phyloP scores from a whole-genome alignment of 345 rosid genomes.

The Trapa bicornis region DNA sequence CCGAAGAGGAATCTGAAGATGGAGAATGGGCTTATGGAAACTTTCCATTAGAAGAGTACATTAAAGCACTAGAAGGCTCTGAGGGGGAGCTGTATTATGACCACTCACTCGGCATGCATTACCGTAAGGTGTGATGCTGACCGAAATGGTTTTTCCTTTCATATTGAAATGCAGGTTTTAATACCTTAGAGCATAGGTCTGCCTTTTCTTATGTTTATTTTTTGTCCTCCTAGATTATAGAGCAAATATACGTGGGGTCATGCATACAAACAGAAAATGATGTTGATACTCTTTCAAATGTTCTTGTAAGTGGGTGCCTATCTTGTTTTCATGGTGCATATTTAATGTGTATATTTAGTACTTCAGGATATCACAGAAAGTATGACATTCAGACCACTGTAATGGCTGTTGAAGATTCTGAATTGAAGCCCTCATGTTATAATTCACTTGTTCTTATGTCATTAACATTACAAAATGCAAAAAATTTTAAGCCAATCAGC shows the following conservation, averaged over 20 bases:
- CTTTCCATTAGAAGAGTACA: constrained; percentile 80
- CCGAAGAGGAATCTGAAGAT: constrained; percentile 57
- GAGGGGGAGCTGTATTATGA: constrained; percentile 81
- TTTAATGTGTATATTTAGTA: not conserved
- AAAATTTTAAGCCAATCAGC: no score
- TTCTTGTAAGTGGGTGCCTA: constrained; percentile 34
- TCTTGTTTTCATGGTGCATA: not conserved
- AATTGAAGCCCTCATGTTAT: not conserved
- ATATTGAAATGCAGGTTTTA: not conserved
- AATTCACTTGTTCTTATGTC: not conserved
- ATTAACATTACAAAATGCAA: no score
- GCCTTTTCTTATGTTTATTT: not conserved
- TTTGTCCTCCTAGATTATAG: constrained; percentile 47
- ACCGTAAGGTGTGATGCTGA: constrained; percentile 55
- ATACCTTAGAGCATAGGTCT: not conserved
- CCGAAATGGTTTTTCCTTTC: not conserved
- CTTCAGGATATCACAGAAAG: not conserved
- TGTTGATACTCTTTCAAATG: constrained; percentile 44
- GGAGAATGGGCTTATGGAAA: constrained; percentile 91
- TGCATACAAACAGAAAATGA: constrained; percentile 78
- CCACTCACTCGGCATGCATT: constrained; percentile 78
- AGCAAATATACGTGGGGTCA: constrained; percentile 81
- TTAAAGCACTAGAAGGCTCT: constrained; percentile 74
- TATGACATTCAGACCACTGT: not conserved
- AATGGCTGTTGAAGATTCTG: not conserved